Percentiles rank a stretch among this genome's conserved stretches.
These are phyloP conservation scores for Syzygium grande DNA, from an alignment of 345 rosid genomes.

Conservation along the genomic window DNA sequence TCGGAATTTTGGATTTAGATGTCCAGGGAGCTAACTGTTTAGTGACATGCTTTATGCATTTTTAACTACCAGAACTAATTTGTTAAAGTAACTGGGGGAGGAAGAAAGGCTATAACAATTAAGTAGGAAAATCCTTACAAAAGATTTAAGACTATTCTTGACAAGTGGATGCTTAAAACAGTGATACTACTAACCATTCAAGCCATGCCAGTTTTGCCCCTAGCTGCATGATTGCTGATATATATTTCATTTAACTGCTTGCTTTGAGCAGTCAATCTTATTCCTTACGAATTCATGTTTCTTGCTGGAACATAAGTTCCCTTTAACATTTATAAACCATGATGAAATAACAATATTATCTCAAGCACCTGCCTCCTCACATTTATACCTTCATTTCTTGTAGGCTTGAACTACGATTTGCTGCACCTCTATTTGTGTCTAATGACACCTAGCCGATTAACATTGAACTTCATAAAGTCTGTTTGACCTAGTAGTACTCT, in stretches of 20 bases:
- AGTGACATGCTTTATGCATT: neutral
- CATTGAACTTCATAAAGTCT: neutral
- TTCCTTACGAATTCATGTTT: neutral
- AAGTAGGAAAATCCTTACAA: neutral
- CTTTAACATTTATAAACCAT: neutral
- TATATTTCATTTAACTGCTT: neutral
- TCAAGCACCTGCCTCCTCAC: neutral
- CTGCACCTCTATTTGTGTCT: neutral
- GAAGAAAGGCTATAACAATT: neutral
- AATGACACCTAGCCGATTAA: neutral
- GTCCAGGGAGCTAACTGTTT: neutral
- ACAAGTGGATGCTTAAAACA: neutral
- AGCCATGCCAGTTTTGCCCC: neutral
- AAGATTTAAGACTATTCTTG: neutral
- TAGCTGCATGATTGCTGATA: neutral
- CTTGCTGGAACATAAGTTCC: neutral
- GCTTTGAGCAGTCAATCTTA: neutral
- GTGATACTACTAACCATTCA: neutral
- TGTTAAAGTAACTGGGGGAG: neutral
- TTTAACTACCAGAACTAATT: neutral
- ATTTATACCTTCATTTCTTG: neutral
- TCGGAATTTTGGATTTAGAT: neutral
- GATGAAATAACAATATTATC: neutral
- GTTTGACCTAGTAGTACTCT: neutral
- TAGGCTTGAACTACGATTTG: neutral